A percentile compares a stretch with the other conserved stretches of the same genome.
phyloP scores from a whole-genome alignment of 208 protist genomes.

The Leishmania tropica region DNA sequence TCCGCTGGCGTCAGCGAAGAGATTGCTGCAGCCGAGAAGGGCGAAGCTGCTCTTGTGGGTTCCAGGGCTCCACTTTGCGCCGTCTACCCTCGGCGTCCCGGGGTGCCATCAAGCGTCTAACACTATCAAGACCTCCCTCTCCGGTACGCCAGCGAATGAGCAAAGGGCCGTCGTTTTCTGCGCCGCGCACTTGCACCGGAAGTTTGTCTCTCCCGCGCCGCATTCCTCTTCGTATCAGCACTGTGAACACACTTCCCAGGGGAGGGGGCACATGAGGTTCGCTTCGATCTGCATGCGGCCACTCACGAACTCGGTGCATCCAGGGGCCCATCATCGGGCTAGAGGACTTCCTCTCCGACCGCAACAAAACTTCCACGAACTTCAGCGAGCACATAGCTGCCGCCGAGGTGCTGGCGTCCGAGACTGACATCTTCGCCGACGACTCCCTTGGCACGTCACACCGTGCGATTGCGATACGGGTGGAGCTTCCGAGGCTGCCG shows the following conservation, averaged over 20 bases:
- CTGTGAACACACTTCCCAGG: conserved; percentile 50
- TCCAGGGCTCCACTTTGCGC: conserved; percentile 27
- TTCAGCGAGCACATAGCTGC: conserved; percentile 54
- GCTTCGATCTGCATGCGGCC: conserved; percentile 58
- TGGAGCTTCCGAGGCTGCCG: conserved; percentile 52
- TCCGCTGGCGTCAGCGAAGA: conserved; percentile 46
- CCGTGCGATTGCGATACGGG: conserved; percentile 15
- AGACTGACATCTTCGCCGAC: conserved; percentile 79
- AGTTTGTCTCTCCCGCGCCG: conserved; percentile 54
- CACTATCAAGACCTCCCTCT: conserved; percentile 62
- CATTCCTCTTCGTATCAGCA: conserved; percentile 49
- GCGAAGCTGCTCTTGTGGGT: conserved; percentile 56
- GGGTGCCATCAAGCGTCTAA: conserved; percentile 30
- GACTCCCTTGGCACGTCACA: conserved; percentile 83
- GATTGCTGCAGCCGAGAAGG: conserved; percentile 40
- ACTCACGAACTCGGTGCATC: conserved; percentile 36
- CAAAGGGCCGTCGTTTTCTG: conserved; percentile 53
- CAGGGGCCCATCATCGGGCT: conserved; percentile 70
- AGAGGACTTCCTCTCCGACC: conserved; percentile 84
- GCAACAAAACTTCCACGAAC: conserved; percentile 57
- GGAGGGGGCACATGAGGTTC: conserved; percentile 58
- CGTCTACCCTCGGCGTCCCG: conserved; percentile 7
- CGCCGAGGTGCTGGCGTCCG: conserved; percentile 61
- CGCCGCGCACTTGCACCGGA: conserved; percentile 39
- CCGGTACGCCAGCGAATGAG: conserved; percentile 45